Evolutionary conservation across 2,329 filamentous ascomycete species (phyloP), one percentile per base, ranked within the genome.

Genomic region (Colletotrichum tanaceti): DNA sequence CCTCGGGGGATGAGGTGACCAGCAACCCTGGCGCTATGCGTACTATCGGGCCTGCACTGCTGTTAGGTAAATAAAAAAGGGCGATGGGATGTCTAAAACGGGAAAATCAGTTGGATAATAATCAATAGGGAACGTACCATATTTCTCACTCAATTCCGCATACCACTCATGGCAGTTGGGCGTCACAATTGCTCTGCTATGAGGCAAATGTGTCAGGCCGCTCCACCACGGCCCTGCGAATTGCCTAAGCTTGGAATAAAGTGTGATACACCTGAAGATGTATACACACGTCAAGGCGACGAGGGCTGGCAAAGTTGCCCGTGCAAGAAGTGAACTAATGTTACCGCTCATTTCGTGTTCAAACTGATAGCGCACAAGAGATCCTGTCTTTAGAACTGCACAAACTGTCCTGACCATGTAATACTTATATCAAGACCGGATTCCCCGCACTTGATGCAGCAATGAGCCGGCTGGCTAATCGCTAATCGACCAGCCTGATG

Each of bases 1-100:
- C 75, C 38, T 85, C 82, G 0, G 84, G 78, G 46, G 84, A 84
- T 7, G 81, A 82, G 0, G 84, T 86, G 63, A 85, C 73, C 52
- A 87, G 76, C 59, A 85, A 74, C 28, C 82, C 84, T 3, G 85
- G 84, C 0, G 82, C 84, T 66, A 73, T 71, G 2, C 76, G 72
- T 0, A 80, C 81, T 63, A 83, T 75, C 0, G 70, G 73, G 22
- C 75, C 67, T 74, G 55, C 2, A 66, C 46, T 1, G 22, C 2
- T 16, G 32, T 41, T 16, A 38, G 5, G 4, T 16, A 10, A 32
- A 9, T 9, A 9, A 32, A 32, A 32, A 7, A 32, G 28, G 10
- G 28, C 9, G 28, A 32, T 32, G 28, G 28, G 28, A 10, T 32
- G 2, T 10, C 28, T 32, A 2, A 1, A 32, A 10, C 1, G 9